phyloP scores from a whole-genome alignment of 306 rosid genomes.

The Geum urbanum region DNA sequence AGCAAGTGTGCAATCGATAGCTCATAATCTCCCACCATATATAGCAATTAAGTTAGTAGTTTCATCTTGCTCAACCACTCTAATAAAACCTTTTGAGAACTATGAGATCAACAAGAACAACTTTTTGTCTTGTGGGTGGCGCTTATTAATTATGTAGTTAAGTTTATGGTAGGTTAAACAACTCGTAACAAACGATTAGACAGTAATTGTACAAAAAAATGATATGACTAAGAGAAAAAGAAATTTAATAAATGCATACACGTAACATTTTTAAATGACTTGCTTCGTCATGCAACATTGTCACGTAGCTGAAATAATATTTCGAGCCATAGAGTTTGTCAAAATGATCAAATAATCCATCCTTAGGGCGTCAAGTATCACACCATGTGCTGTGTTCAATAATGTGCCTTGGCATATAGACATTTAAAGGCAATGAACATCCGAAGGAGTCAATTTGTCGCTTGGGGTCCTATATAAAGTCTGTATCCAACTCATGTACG shows the following conservation, averaged over 20 bases:
- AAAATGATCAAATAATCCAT: neutral
- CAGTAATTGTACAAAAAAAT: too few species aligned
- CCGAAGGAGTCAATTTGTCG: neutral
- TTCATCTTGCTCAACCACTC: too few species aligned
- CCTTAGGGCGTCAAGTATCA: neutral
- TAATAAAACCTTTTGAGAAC: too few species aligned
- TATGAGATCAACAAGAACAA: too few species aligned
- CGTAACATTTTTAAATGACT: neutral
- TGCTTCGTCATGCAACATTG: neutral
- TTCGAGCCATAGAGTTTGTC: neutral
- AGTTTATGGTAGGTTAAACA: too few species aligned
- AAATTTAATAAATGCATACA: neutral
- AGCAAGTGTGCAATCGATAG: neutral
- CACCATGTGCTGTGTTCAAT: slow-evolving; percentile 1
- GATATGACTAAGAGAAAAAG: too few species aligned
- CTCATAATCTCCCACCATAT: neutral
- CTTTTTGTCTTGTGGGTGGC: too few species aligned
- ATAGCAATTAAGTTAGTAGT: neutral
- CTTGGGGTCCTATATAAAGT: neutral
- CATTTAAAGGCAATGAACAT: neutral
- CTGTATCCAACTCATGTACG: neutral
- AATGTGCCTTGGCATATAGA: slow-evolving; percentile 5
- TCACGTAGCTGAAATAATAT: neutral
- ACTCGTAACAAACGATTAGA: too few species aligned
- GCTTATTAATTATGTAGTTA: too few species aligned